Base-by-base conservation (phyloP, 345 rosid genomes). In the Microthlaspi erraticum region DNA sequence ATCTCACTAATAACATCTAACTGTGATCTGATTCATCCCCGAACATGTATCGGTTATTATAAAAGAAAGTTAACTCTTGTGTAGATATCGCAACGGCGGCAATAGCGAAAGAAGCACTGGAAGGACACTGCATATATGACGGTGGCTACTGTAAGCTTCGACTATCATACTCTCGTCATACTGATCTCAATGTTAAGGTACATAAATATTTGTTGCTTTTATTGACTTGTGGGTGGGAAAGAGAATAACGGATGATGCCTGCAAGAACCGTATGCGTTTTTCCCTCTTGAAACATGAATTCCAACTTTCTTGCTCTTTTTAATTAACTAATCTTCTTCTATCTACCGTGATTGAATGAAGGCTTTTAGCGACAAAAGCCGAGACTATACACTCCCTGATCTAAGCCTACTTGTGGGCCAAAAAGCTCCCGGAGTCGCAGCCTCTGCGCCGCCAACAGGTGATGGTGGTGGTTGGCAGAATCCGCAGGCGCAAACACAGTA, bases 151-250 rank as follows among this genome's bases (percentile, higher is more conserved):
- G 96, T 91, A 91, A 94, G 97, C 97, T 94, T 94, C 97, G 91
- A 89, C 97, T 93, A 91, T 81, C 96, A 89, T 91, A 93, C 90
- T 91, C 99, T 91, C 96, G 97, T 94, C 99, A 94, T 94, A 91
- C 97, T 94, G 99, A 94, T 91, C 99, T 94, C 88, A 94, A 91
- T 91, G 91, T 94, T 63, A 94, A 94, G 99, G 96, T 94, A 94
- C 86, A 85, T 78, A 83, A 51, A 51, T 78, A 58, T 59, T 81
- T 84, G 87, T 84, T 64, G 79, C 78, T 77, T 83, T 83, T 77
- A 64, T 78, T 80, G 85, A 76, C 81, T 75, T 58, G 16, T 18
- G 38, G 44, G 44, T 11, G 45, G 36, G 71, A 49, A 76, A 74
- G 49, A 74, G 41, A 78, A 73, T 73, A 71, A 72, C 46, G 66